Conservation (phyloP, 495 filamentous ascomycete genomes). For the Daldinia concentrica region DNA sequence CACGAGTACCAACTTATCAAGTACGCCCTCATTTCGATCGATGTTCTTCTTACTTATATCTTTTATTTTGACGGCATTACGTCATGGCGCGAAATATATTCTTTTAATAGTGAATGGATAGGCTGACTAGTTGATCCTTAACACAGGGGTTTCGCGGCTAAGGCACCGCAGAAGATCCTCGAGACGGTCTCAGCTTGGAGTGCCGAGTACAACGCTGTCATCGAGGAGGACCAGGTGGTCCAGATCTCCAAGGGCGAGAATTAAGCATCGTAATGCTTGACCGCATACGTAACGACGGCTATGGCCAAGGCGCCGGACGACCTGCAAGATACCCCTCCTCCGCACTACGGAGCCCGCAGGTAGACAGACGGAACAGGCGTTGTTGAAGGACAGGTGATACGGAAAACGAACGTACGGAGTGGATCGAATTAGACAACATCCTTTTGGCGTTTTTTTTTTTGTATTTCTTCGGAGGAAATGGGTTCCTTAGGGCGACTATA, state of each 20-base stretch:
- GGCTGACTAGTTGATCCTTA: conserved; percentile 12
- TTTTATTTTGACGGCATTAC: neutral
- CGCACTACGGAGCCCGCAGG: conserved; percentile 11
- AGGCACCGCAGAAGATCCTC: conserved; percentile 72
- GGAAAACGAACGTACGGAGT: conserved; percentile 17
- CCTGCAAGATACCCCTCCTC: conserved; percentile 37
- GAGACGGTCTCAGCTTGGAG: conserved; percentile 74
- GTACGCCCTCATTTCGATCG: conserved; percentile 48
- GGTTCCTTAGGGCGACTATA: conserved; percentile 13
- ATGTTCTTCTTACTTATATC: neutral
- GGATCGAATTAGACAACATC: conserved; percentile 22
- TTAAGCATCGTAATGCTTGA: neutral
- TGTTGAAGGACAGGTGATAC: conserved; percentile 11
- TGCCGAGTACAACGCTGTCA: conserved; percentile 67
- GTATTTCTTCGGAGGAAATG: conserved; percentile 3
- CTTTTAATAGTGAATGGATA: neutral
- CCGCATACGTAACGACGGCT: neutral
- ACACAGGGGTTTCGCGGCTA: conserved; percentile 77
- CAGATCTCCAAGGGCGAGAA: conserved; percentile 33
- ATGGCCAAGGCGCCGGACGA: conserved; percentile 10
- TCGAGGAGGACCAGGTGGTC: conserved; percentile 81
- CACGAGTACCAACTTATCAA: conserved; percentile 68
- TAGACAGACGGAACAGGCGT: conserved; percentile 18
- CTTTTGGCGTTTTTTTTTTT: conserved; percentile 30
- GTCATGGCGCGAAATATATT: neutral